These are phyloP conservation scores for Reticulascus tulasneorum DNA, from an alignment of 2,329 filamentous ascomycete genomes.

Conservation along the genomic window DNA sequence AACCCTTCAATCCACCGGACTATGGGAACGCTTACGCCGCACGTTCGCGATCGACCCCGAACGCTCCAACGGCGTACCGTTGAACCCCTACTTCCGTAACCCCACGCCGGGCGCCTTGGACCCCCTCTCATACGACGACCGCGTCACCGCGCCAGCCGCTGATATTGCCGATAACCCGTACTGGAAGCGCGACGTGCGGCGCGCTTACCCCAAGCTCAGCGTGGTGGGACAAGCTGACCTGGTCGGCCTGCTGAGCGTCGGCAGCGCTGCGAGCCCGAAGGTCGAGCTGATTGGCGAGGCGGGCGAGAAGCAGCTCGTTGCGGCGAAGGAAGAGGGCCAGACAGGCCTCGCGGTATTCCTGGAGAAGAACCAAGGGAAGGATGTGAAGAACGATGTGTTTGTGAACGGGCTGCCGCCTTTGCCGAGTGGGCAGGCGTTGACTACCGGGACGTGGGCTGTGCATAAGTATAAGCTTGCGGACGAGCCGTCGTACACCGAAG, in stretches of 20 bases:
- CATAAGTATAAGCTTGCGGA: conserved; percentile 63
- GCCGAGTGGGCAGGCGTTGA: conserved; percentile 64
- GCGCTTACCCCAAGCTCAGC: conserved; percentile 76
- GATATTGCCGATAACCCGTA: conserved; percentile 91
- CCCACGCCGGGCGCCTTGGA: conserved; percentile 73
- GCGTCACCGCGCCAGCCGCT: conserved; percentile 76
- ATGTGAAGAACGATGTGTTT: conserved; percentile 62
- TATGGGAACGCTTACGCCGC: conserved; percentile 82
- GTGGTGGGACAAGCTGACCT: conserved; percentile 80
- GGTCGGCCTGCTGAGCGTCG: conserved; percentile 79
- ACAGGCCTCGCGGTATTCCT: conserved; percentile 71
- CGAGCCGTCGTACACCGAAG: conserved; percentile 67
- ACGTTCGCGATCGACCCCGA: conserved; percentile 77
- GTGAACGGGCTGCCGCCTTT: conserved; percentile 80
- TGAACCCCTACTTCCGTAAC: conserved; percentile 90
- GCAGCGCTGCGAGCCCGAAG: conserved; percentile 76
- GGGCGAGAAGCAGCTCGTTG: conserved; percentile 63
- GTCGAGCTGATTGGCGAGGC: conserved; percentile 70
- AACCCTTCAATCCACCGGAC: conserved; percentile 81
- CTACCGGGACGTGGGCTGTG: conserved; percentile 54
- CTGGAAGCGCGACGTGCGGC: conserved; percentile 89
- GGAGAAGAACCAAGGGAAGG: conserved; percentile 51
- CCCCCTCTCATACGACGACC: conserved; percentile 72
- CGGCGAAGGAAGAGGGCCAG: conserved; percentile 68
- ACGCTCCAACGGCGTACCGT: conserved; percentile 84